A percentile compares a stretch with the other conserved stretches of the same genome.
These are phyloP conservation scores for Graphilbum fragrans DNA, from an alignment of 2,329 filamentous ascomycete species.

Conservation along the genomic window DNA sequence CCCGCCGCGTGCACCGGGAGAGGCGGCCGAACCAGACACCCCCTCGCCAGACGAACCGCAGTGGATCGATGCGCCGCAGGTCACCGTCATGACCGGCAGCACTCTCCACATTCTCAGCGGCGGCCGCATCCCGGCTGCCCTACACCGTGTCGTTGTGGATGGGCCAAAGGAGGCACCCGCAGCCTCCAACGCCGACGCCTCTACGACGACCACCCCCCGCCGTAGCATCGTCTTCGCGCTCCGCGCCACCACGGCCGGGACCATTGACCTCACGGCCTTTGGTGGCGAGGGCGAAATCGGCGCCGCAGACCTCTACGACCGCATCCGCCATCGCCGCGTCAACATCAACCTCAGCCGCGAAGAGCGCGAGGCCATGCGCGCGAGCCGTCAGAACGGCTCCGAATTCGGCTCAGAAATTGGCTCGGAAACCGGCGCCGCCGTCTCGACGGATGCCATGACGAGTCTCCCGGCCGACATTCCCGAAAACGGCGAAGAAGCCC, in stretches of 20 bases:
- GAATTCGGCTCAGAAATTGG: not conserved
- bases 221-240: conserved; percentile 14
- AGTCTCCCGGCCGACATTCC: too few species aligned
- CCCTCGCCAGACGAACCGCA: not conserved
- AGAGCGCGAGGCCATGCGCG: conserved; percentile 6
- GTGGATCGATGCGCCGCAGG: conserved; percentile 9
- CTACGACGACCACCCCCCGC: conserved; percentile 1
- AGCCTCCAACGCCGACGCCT: not conserved
- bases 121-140: conserved; percentile 8
- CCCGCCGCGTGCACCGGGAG: not conserved
- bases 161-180: not conserved
- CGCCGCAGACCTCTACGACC: conserved; percentile 7
- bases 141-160: conserved; percentile 12
- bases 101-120: conserved; percentile 9
- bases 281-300: conserved; percentile 6
- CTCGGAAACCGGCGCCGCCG: too few species aligned
- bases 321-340: conserved; percentile 9
- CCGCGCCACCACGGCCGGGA: conserved; percentile 8
- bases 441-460: too few species aligned
- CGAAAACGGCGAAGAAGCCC: not conserved
- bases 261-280: conserved; percentile 8
- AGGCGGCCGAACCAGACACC: not conserved
- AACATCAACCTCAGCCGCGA: conserved; percentile 11
- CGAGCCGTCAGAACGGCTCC: not conserved
- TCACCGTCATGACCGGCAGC: conserved; percentile 12